Base-by-base conservation (phyloP, 2,329 filamentous ascomycete species). In the Coleophoma crateriformis region DNA sequence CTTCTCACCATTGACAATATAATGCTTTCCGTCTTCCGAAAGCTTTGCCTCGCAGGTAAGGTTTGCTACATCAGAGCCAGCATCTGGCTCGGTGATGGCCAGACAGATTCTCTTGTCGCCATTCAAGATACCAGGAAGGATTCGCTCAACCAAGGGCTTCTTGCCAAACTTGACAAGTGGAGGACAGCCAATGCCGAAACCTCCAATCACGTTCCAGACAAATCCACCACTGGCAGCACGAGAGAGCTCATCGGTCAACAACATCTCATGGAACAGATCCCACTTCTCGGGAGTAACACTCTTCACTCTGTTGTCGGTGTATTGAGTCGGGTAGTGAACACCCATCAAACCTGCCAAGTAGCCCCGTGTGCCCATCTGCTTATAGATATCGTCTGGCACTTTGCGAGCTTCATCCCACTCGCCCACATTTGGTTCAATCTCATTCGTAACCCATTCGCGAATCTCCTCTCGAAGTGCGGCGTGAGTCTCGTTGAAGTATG, bases 1-100 rank as follows among this genome's bases (percentile, higher is more conserved):
- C 87, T 99, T 97, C 82, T 96, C 92, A 49, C 94, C 94, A 65
- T 97, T 99, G 71, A 99, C 94, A 60, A 97, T 97, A 72, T 95
- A 99, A 74, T 97, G 90, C 77, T 97, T 97, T 64, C 94, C 94
- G 63, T 99, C 94, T 61, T 94, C 88, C 55, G 81, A 88, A 50
- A 97, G 79, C 77, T 96, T 96, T 22, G 94, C 94, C 76, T 97
- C 91, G 69, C 92, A 97, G 13, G 85, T 94, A 58, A 99, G 68
- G 71, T 96, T 97, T 52, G 94, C 94, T 10, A 99, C 94, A 67
- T 99, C 94, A 58, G 84, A 90, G 41, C 94, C 94, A 12, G 91
- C 94, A 71, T 97, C 92, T 53, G 87, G 94, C 73, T 99, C 94
- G 0, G 94, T 99, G 61, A 99, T 96, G 60, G 94, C 94, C 54